Conservation (phyloP, 202 grass and related monocot genomes). For the Zoysia matrella region DNA sequence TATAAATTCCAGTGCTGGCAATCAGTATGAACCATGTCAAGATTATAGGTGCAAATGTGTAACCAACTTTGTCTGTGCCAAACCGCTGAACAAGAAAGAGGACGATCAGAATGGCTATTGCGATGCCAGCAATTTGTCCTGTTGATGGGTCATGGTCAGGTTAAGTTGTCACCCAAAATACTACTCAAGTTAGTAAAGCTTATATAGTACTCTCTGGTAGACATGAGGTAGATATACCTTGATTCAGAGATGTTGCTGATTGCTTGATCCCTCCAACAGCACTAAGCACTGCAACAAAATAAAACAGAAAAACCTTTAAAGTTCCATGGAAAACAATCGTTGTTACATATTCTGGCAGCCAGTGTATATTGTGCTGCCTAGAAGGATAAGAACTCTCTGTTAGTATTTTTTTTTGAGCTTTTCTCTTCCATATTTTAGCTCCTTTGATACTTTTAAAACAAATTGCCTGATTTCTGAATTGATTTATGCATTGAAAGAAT, state of each 20-base stretch:
- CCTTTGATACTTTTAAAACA: constrained; percentile 3
- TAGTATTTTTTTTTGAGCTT: not conserved
- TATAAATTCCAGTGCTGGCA: constrained; percentile 64
- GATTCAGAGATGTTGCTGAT: constrained; percentile 53
- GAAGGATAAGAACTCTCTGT: constrained; percentile 15
- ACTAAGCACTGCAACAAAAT: constrained; percentile 53
- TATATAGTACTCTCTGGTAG: constrained; percentile 10
- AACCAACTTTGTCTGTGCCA: constrained; percentile 76
- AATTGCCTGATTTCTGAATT: not conserved
- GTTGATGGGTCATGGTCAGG: constrained; percentile 38
- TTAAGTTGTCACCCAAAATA: not conserved
- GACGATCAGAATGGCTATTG: constrained; percentile 61
- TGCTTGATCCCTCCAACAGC: constrained; percentile 64
- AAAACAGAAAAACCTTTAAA: not conserved
- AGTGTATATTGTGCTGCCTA: constrained; percentile 1
- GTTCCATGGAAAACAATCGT: not conserved
- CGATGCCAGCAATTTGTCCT: constrained; percentile 63
- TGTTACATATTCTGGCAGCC: constrained; percentile 30
- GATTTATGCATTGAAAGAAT: constrained; percentile 12
- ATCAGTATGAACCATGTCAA: constrained; percentile 68
- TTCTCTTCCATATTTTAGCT: constrained; percentile 7
- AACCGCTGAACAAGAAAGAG: constrained; percentile 65
- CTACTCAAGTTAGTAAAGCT: constrained; percentile 9
- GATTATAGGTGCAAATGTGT: constrained; percentile 71
- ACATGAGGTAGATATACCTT: constrained; percentile 48